These are phyloP conservation scores for Hymenoscyphus scutula DNA, from an alignment of 2,329 filamentous ascomycete genomes.

Conservation along the genomic window DNA sequence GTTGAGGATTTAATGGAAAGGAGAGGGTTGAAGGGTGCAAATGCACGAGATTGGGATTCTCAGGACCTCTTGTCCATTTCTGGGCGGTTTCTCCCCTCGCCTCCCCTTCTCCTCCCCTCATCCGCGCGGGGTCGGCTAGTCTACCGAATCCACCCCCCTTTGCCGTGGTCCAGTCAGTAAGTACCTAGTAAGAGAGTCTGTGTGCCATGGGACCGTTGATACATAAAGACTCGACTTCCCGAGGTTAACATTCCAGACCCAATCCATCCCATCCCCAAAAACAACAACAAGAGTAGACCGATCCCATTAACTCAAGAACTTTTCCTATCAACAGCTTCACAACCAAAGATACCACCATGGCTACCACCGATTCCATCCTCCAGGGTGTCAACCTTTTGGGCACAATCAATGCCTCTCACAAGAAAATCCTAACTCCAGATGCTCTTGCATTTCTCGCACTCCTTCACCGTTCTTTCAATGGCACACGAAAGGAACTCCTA, in stretches of 20 bases:
- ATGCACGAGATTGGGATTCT: neutral
- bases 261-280: conserved; percentile 5
- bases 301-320: neutral
- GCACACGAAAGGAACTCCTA: conserved; percentile 80
- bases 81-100: conserved; percentile 11
- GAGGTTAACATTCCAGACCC: conserved; percentile 11
- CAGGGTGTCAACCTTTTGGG: conserved; percentile 87
- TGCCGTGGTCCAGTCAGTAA: conserved; percentile 23
- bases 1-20: neutral
- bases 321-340: neutral
- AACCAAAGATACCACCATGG: conserved; percentile 48
- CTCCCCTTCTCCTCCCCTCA: conserved; percentile 27
- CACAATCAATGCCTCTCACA: conserved; percentile 70
- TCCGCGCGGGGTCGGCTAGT: conserved; percentile 24
- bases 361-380: conserved; percentile 71
- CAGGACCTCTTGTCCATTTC: neutral
- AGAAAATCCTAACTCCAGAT: conserved; percentile 88
- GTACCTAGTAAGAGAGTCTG: no score
- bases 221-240: conserved; percentile 16
- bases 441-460: conserved; percentile 90
- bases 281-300: conserved; percentile 4
- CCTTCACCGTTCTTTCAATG: conserved; percentile 92
- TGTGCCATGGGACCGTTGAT: conserved; percentile 20
- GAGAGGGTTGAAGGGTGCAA: neutral
- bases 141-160: conserved; percentile 8